Percentiles rank a stretch among this genome's conserved stretches.
Conservation (phyloP, 176 grass and related monocot species). For the Pontederia paniculata region DNA sequence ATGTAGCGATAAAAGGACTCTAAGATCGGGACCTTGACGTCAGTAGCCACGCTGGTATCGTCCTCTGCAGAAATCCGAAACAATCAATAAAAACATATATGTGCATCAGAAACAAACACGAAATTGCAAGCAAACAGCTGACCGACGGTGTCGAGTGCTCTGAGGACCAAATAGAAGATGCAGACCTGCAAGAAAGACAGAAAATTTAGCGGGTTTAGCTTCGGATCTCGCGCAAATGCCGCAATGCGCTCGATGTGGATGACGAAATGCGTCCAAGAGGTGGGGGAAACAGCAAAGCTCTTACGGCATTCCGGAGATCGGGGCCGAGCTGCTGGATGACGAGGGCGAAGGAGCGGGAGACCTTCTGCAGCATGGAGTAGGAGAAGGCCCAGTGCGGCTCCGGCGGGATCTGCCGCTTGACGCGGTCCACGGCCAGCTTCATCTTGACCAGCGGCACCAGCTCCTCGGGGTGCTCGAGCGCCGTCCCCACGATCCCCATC, state of each 20-base stretch:
- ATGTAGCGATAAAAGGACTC: conserved; percentile 51
- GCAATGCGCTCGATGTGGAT: not conserved
- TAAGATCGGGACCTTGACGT: conserved; percentile 81
- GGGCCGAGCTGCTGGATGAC: conserved; percentile 96
- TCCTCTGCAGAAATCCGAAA: conserved; percentile 42
- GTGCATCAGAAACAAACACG: not conserved
- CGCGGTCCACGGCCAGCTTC: conserved; percentile 49
- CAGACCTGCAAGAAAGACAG: conserved; percentile 52
- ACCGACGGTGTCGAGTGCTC: conserved; percentile 95
- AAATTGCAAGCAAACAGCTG: conserved; percentile 6
- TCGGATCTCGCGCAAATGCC: not conserved
- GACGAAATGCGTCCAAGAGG: too few relatives aligned
- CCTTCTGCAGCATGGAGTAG: conserved; percentile 93
- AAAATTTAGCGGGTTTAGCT: not conserved
- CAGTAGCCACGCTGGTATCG: conserved; percentile 67
- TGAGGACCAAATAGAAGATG: conserved; percentile 97
- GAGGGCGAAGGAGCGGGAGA: conserved; percentile 91
- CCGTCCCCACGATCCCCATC: conserved; percentile 29
- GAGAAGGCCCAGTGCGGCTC: conserved; percentile 91
- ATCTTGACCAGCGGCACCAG: conserved; percentile 64
- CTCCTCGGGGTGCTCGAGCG: conserved; percentile 59
- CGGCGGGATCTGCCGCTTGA: conserved; percentile 81
- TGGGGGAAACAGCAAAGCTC: not conserved
- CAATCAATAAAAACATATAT: not conserved
- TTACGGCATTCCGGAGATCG: conserved; percentile 81